A percentile compares a stretch with the other conserved stretches of the same genome.
Evolutionary conservation across 495 filamentous ascomycete species (phyloP).

Genomic region (Podospora sp.): DNA sequence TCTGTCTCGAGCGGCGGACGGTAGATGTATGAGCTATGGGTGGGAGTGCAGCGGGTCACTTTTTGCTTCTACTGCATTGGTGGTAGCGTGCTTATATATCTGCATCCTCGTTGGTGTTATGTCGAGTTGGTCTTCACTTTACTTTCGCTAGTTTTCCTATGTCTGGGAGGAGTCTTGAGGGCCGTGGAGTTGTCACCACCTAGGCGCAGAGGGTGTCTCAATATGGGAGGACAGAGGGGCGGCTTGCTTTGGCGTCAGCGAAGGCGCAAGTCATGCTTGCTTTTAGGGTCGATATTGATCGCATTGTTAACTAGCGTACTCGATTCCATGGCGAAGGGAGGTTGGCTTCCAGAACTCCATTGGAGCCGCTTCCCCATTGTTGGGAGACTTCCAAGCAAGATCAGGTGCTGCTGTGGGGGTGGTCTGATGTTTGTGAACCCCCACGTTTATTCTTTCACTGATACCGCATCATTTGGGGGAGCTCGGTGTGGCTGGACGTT

Average conservation of each 20-base stretch:
- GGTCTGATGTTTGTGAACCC: conserved; percentile 5
- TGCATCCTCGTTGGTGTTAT: conserved; percentile 19
- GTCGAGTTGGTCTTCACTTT: background rate
- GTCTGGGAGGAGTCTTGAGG: background rate
- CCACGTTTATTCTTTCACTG: background rate
- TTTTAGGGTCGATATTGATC: background rate
- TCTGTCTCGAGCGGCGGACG: conserved; percentile 36
- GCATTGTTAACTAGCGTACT: background rate
- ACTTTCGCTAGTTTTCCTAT: background rate
- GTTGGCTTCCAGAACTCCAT: background rate
- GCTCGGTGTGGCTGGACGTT: too few relatives aligned
- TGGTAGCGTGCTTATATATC: conserved; percentile 4
- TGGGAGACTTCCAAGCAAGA: background rate
- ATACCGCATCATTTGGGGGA: background rate
- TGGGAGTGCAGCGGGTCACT: background rate
- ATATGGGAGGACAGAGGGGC: background rate
- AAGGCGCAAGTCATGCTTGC: background rate
- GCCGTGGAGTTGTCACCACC: background rate
- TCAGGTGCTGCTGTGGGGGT: conserved; percentile 1
- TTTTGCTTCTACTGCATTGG: conserved; percentile 13
- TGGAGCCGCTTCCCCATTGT: background rate
- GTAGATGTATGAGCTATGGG: conserved; percentile 13
- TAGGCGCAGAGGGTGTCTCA: background rate
- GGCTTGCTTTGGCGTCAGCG: background rate
- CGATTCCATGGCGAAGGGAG: background rate